Conservation (phyloP, 75 land plant species). For the Larix kaempferi region DNA sequence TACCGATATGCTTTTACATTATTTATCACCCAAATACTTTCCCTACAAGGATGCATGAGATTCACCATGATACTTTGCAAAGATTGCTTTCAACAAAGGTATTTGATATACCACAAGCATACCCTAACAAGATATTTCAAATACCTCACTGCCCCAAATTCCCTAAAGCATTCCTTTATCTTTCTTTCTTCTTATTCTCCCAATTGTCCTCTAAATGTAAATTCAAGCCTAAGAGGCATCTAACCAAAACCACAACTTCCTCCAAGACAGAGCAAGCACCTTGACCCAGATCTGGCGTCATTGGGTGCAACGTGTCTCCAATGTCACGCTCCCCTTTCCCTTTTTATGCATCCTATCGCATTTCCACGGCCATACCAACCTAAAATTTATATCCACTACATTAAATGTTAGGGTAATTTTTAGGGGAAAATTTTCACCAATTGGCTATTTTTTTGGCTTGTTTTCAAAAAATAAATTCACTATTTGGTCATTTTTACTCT, state of each 20-base stretch:
- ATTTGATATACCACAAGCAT: too few relatives aligned
- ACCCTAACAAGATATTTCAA: too few relatives aligned
- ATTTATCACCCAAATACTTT: too few relatives aligned
- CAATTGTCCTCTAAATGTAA: neutral
- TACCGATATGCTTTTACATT: too few relatives aligned
- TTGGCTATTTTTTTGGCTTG: too few relatives aligned
- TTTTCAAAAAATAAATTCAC: too few relatives aligned
- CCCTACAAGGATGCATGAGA: too few relatives aligned
- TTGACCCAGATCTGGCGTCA: slow-evolving; percentile 70
- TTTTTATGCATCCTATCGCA: slow-evolving; percentile 14
- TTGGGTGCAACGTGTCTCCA: slow-evolving; percentile 72
- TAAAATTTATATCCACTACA: slow-evolving; percentile 23
- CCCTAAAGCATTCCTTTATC: slow-evolving; percentile 18
- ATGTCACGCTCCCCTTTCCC: slow-evolving; percentile 26
- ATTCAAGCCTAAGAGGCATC: neutral
- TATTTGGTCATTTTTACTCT: too few relatives aligned
- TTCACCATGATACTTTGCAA: too few relatives aligned
- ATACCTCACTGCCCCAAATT: slow-evolving; percentile 27
- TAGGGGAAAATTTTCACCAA: too few relatives aligned
- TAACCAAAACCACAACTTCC: slow-evolving; percentile 55
- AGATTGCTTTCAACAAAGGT: too few relatives aligned
- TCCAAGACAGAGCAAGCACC: slow-evolving; percentile 58
- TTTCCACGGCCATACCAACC: slow-evolving; percentile 43
- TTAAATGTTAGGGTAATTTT: too few relatives aligned
- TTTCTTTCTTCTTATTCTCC: neutral